Base-by-base conservation (phyloP, 2,329 filamentous ascomycete genomes). In the Beauveria scarabaeidicola region DNA sequence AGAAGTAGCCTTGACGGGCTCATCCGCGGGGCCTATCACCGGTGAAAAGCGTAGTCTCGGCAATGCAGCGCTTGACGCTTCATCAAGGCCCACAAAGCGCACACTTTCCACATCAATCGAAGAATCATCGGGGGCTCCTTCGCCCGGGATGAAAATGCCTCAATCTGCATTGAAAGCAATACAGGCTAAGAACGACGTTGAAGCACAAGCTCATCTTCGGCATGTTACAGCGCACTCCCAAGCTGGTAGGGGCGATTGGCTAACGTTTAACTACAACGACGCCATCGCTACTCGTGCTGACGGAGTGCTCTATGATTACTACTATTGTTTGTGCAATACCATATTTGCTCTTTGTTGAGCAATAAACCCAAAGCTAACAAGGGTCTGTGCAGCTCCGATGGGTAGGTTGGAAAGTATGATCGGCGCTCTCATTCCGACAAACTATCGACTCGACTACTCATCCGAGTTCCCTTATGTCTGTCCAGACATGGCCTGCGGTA, bases 341-440 rank as follows among this genome's bases (percentile, higher is more conserved):
- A 8, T 17, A 5, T 23, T 6, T 15, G n/a, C n/a, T 51, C 13
- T 19, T 19, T 15, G 9, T 10, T 5, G 15, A 27, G 23, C 21
- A 27, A 23, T 3, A n/a, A 23, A 1, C 19, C 21, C 15, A 4
- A n/a, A 52, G 15, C 54, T 47, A 27, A 57, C 41, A 23, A 19
- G 19, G 1, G 7, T 9, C 25, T 36, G 29, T n/a, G 36, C 15
- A 50, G 44, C 17, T 21, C 3, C 5, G 0, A 38, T 27, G 5
- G 11, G 38, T 17, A 9, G 13, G 21, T 3, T 40, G 5, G 21
- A 8, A 11, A 52, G 13, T 19, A 52, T 59, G 57, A 21, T 15
- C 27, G 74, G 74, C 5, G 67, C 65, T 21, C 40, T 75, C 11
- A 60, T 75, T 38, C 75, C 75, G n/a, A 60, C 58, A 5, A 55